Conservation (phyloP, 2,329 filamentous ascomycete species). For the Colletotrichum liaoningense region DNA sequence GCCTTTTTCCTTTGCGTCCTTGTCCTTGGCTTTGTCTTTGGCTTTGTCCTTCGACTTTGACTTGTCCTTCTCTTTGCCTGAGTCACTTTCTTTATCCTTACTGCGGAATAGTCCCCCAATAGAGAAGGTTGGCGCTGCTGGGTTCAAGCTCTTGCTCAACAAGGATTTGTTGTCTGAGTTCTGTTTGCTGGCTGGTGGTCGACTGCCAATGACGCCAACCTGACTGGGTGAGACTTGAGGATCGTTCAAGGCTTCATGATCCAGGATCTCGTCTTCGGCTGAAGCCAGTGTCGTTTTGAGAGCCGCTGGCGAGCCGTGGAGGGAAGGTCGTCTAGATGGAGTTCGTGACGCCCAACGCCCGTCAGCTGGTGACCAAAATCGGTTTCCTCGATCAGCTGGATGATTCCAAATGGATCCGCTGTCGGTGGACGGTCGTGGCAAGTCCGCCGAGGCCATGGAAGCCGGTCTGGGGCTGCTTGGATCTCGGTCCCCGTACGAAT, state of each 20-base stretch:
- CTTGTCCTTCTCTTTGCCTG: conserved; percentile 46
- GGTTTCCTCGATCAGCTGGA: conserved; percentile 65
- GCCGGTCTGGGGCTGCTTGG: conserved; percentile 72
- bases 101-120: conserved; percentile 75
- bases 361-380: conserved; percentile 73
- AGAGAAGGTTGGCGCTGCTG: conserved; percentile 84
- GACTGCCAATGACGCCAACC: conserved; percentile 83
- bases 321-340: conserved; percentile 83
- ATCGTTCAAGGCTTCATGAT: conserved; percentile 65
- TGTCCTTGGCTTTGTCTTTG: conserved; percentile 48
- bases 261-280: conserved; percentile 73
- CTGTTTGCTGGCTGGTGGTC: conserved; percentile 61
- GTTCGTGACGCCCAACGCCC: conserved; percentile 68
- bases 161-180: conserved; percentile 43
- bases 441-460: conserved; percentile 76
- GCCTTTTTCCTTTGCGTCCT: conserved; percentile 45
- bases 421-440: conserved; percentile 83
- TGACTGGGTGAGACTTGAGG: conserved; percentile 66
- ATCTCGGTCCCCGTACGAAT: conserved; percentile 62
- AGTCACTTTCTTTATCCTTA: conserved; percentile 50
- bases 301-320: conserved; percentile 78
- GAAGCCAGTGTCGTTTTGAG: conserved; percentile 71
- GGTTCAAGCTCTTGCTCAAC: conserved; percentile 79
- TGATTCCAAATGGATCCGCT: conserved; percentile 80
- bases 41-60: conserved; percentile 48